A percentile compares a stretch with the other conserved stretches of the same genome.
These are phyloP conservation scores for Tolypocladium pustulatum DNA, from an alignment of 2,329 filamentous ascomycete genomes.

Conservation along the genomic window DNA sequence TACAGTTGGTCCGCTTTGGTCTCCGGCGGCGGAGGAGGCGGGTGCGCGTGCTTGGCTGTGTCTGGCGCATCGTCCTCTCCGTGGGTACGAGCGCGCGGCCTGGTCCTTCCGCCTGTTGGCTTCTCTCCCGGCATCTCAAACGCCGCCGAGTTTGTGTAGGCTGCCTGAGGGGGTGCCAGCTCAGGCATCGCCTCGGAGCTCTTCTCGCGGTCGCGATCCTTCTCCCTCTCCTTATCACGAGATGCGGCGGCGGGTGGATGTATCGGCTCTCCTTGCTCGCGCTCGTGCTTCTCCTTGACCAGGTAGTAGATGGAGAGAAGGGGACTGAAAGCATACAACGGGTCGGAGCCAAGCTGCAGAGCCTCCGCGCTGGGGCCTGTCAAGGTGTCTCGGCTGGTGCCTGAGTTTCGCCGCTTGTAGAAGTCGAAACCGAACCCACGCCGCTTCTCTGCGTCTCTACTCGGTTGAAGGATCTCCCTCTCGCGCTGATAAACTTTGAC, in stretches of 20 bases:
- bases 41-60: slow-evolving; percentile 18
- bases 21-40: slow-evolving; percentile 35
- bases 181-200: slow-evolving; percentile 52
- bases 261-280: slow-evolving; percentile 43
- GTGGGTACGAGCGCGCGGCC: slow-evolving; percentile 82
- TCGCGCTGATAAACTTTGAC: slow-evolving; percentile 61
- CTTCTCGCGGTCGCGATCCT: slow-evolving; percentile 20
- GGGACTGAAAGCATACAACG: slow-evolving; percentile 86
- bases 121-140: slow-evolving; percentile 89
- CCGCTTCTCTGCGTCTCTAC: slow-evolving; percentile 65
- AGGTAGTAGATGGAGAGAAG: slow-evolving; percentile 91
- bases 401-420: slow-evolving; percentile 88
- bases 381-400: slow-evolving; percentile 79
- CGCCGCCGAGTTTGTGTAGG: slow-evolving; percentile 73
- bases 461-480: slow-evolving; percentile 46
- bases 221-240: slow-evolving; percentile 19
- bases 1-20: slow-evolving; percentile 48
- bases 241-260: slow-evolving; percentile 35
- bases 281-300: slow-evolving; percentile 86
- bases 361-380: slow-evolving; percentile 76
- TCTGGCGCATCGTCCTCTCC: slow-evolving; percentile 86
- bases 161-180: slow-evolving; percentile 70
- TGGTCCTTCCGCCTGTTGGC: slow-evolving; percentile 69
- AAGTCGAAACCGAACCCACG: slow-evolving; percentile 89
- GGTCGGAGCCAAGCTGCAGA: slow-evolving; percentile 71